Base-by-base conservation (phyloP, 1,284 basidiomycete species). In the Leccinum holopus region DNA sequence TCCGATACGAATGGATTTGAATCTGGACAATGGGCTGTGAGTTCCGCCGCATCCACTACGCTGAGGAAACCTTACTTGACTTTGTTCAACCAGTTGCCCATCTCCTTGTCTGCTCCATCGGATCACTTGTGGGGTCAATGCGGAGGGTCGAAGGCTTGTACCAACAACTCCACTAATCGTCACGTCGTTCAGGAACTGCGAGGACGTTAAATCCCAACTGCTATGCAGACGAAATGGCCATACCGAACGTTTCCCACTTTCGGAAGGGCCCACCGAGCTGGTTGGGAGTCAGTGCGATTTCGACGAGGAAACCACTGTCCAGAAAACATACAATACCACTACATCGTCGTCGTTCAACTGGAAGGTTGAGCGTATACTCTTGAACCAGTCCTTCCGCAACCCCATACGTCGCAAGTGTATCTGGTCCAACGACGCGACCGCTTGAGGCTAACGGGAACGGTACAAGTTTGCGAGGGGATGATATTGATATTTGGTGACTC, bases 251-350 rank as follows among this genome's bases (percentile, higher is more conserved):
- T 21, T 21, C 18, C 18, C 18, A 21, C 18, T 21, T 21, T 21
- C 18, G 18, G 18, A 21, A 21, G 18, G 18, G 18, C 18, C 18
- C 18, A 21, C 18, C 7, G 72, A 10, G 39, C 69, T 72, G 3
- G 3, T 44, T 18, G 2, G 8, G 18, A 39, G 60, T 72, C 16
- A 72, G 61, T 30, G 5, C 1, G 3, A 10, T 55, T 6, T 8
- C n/a, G 52, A 30, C 3, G 10, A 8, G 3, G 9, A 11, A n/a
- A 53, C 5, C 14, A 21, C 0, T 1, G 32, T 14, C 12, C n/a
- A 2, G 8, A 28, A 58, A 33, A 58, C 70, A 21, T 9, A 70
- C 69, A 72, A 70, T 35, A 70, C 63, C 4, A 66, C 71, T 5
- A 71, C 47, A 33, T 70, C 70, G 14, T 69, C 62, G 1, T 12